Evolutionary conservation across 2,329 filamentous ascomycete species (phyloP), one percentile per base, ranked within the genome.

Genomic region (Chaetomiaceae sp.): DNA sequence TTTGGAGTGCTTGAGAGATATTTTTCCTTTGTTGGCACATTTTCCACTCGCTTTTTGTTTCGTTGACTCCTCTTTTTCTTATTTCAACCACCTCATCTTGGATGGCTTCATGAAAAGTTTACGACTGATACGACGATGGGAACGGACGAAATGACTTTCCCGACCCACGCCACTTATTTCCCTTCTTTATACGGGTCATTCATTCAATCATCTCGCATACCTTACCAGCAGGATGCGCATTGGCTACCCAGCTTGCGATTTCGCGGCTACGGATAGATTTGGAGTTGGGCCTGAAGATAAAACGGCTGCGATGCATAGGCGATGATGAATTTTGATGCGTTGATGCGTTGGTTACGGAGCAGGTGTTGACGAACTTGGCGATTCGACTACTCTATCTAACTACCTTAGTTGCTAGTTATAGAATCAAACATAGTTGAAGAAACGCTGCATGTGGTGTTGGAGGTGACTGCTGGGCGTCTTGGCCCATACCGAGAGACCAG

Each of bases 211-310:
- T 11, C 16, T 30, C 29, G 8, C 38, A 18, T 27, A 16, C 10
- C 5, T 45, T 20, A 6, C 6, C 16, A 11, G 4, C 25, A 29
- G 48, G 14, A 32, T 18, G 41, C 37, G n/a, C 33, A 44, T 41
- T n/a, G 37, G 38, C 16, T 36, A 21, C 20, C 30, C 5, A 41
- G 20, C 36, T 41, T 11, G 36, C 36, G 51, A 49, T 52, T 41
- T 20, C 18, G 34, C 34, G 36, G 32, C 37, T 51, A 37, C 41
- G 46, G 42, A 58, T 58, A 58, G 58, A 58, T 48, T n/a, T 49
- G 56, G 56, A 57, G 58, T 56, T 59, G 48, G 51, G 37, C 23
- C 50, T 41, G 25, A 33, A 55, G 50, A 59, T 41, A 55, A 57
- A 54, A 55, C 32, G 45, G 37, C 43, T 32, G 44, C 34, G 47